These are phyloP conservation scores for Purshia tridentata DNA, from an alignment of 306 rosid species.

Conservation along the genomic window DNA sequence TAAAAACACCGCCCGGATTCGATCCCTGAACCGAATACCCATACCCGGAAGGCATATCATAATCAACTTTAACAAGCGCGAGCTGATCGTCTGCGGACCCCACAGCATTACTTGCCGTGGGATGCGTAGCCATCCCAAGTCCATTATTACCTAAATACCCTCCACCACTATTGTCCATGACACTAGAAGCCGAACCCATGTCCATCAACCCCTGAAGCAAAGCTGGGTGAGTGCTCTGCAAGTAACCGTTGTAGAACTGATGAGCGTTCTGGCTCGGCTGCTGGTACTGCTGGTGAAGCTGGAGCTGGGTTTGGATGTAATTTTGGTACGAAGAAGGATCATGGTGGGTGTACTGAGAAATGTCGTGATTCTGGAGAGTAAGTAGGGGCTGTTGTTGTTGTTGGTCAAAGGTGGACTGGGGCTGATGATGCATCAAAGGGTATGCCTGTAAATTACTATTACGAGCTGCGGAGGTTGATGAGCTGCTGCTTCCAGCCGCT, in stretches of 20 bases:
- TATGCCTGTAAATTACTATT: conserved; percentile 43
- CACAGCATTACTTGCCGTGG: conserved; percentile 27
- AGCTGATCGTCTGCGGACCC: conserved; percentile 50
- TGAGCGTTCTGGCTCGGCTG: conserved; percentile 26
- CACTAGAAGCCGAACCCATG: conserved; percentile 46
- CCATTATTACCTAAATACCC: conserved; percentile 43
- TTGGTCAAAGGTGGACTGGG: conserved; percentile 30
- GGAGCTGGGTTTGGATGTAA: conserved; percentile 82
- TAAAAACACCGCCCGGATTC: conserved; percentile 46
- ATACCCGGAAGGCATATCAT: conserved; percentile 60
- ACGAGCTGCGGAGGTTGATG: conserved; percentile 17
- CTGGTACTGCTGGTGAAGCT: conserved; percentile 49
- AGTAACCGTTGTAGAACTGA: conserved; percentile 50
- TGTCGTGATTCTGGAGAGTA: conserved; percentile 67
- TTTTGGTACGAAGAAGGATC: conserved; percentile 55
- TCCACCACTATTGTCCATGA: conserved; percentile 43
- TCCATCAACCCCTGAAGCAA: conserved; percentile 78
- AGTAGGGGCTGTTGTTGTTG: conserved; percentile 56
- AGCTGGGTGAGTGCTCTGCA: conserved; percentile 64
- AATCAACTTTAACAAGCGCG: conserved; percentile 74
- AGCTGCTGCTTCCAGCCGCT: conserved; percentile 34
- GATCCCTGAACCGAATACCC: conserved; percentile 59
- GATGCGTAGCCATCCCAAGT: conserved; percentile 43
- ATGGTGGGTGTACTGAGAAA: conserved; percentile 44
- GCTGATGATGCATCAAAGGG: conserved; percentile 51